Conservation (phyloP, 2,329 filamentous ascomycete genomes). For the Acephala macrosclerotiorum region DNA sequence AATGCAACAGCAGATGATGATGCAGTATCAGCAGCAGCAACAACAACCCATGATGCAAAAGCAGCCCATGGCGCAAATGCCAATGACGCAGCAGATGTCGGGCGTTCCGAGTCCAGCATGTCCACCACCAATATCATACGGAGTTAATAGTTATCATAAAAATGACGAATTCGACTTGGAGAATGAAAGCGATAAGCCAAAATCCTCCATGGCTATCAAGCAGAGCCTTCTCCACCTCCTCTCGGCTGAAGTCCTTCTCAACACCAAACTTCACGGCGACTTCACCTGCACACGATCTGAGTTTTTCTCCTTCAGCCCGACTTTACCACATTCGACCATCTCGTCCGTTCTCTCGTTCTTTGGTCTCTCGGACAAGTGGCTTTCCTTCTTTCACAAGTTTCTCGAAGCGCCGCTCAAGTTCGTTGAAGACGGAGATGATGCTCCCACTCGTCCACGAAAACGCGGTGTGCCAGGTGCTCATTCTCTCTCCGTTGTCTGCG, state of each 20-base stretch:
- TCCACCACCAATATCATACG: background rate
- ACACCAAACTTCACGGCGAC: conserved; percentile 56
- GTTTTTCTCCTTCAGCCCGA: conserved; percentile 63
- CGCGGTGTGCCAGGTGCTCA: conserved; percentile 68
- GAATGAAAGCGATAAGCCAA: conserved; percentile 20
- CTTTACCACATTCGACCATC: conserved; percentile 67
- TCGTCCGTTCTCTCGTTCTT: conserved; percentile 63
- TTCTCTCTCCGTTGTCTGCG: conserved; percentile 63
- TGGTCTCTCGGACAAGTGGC: conserved; percentile 63
- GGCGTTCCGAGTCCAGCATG: no score
- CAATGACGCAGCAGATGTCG: conserved; percentile 1
- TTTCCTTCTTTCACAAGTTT: conserved; percentile 66
- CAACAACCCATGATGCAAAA: background rate
- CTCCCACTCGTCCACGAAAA: conserved; percentile 51
- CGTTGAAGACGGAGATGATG: conserved; percentile 55
- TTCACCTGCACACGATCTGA: conserved; percentile 64
- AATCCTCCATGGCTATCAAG: conserved; percentile 55
- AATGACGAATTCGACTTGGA: conserved; percentile 30
- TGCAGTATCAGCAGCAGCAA: conserved; percentile 17
- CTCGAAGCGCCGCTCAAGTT: conserved; percentile 67
- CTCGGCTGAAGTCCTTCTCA: conserved; percentile 61
- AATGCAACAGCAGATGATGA: conserved; percentile 81
- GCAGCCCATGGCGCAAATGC: conserved; percentile 9
- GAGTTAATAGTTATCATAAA: background rate
- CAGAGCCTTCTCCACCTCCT: conserved; percentile 64